Evolutionary conservation across 441 rosid species (phyloP), one percentile per base, ranked within the genome.

Genomic region (Cnidoscolus chayamansa): DNA sequence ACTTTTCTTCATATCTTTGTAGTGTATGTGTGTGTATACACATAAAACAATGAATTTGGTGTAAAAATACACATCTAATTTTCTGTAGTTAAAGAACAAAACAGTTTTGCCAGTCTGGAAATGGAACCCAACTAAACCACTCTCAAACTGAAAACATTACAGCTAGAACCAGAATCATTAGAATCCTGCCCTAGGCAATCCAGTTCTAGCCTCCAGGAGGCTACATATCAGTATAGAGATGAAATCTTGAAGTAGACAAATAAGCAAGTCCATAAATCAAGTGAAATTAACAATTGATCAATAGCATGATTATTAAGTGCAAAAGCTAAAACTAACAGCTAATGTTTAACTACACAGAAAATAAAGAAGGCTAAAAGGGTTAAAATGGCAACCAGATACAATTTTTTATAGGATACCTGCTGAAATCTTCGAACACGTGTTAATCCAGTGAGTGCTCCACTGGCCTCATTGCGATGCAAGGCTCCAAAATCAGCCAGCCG

Each of bases 351-450:
- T 17, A 51, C 69, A 10, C 3, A 49, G 70, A 75, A 40, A 10
- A 61, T 17, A 17, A 10, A 65, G 55, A 53, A 6, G 1, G 9
- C 72, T 25, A 43, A 13, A 57, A 6, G 40, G n/a, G 20, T 32
- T 47, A 48, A 20, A 55, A 64, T 53, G 48, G 59, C 59, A 5
- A 40, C 35, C 10, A 25, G 17, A 20, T 8, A 54, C 47, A 16
- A 4, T 73, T 71, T 59, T 51, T 63, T 31, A 68, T 72, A 63
- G 1, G 20, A 74, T 77, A 95, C 97, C 97, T 96, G 99, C 84
- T 92, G 97, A 84, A 96, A 93, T 80, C 99, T 92, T 78, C 98
- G 84, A 70, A 96, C 99, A 73, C 97, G 97, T 72, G 97, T 93
- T 84, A 96, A 83, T 72, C 99, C 98, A 73, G 93, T 90, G 71